phyloP scores from a whole-genome alignment of 140 eudicot species.

The Bidens hawaiensis region DNA sequence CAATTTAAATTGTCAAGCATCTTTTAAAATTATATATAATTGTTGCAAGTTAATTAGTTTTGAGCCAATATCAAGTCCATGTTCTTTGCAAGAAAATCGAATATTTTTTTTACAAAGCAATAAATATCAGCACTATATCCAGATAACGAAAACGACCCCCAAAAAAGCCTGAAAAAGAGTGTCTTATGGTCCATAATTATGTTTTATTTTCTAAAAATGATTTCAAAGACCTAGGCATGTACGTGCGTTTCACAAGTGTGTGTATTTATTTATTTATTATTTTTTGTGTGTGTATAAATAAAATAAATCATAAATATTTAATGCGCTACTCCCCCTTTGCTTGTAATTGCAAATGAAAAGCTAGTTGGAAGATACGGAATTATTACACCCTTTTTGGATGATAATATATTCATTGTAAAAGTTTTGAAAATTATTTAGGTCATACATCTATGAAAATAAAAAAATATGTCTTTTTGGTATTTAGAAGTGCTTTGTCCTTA shows the following conservation, averaged over 20 bases:
- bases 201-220: not conserved
- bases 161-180: slow-evolving; percentile 9
- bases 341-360: not conserved
- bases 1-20: not conserved
- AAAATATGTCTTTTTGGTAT: not conserved
- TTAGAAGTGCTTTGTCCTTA: not conserved
- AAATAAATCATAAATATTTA: not conserved
- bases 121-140: slow-evolving; percentile 17
- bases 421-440: not conserved
- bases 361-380: not conserved
- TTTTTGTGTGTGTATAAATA: too few relatives aligned
- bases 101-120: slow-evolving; percentile 15
- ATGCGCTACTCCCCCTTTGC: not conserved
- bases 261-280: too few relatives aligned
- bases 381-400: not conserved
- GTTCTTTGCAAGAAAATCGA: slow-evolving; percentile 1
- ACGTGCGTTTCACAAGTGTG: not conserved
- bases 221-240: not conserved
- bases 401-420: not conserved
- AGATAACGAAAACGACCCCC: slow-evolving; percentile 30
- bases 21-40: not conserved
- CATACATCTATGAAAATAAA: not conserved
- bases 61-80: not conserved
- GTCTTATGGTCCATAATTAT: slow-evolving; percentile 5
- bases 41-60: not conserved